Base-by-base conservation (phyloP, 768 basidiomycete genomes). In the Termitomyces sp. region DNA sequence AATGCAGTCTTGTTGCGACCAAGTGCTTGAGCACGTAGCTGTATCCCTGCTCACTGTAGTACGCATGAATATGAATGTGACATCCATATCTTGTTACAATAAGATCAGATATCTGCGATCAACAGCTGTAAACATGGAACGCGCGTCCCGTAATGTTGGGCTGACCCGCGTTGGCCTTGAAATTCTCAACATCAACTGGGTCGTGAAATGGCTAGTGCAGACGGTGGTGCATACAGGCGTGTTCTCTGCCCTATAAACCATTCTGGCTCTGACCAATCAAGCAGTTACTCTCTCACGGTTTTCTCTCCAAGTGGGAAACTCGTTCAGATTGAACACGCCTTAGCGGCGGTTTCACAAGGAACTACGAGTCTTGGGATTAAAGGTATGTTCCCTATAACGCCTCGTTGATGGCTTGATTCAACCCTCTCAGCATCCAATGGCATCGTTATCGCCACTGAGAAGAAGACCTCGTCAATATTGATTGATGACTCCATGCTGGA, bases 241-340 rank as follows among this genome's bases (percentile, higher is more conserved):
- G 64, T 64, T 42, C 56, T 56, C 48, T 33, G 42, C 45, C 28
- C 48, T 64, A 42, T 44, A 59, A 64, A 51, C 6, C 14, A 53
- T 31, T 26, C 17, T 62, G 42, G 53, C 45, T 26, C 53, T 62
- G 46, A 64, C 55, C 19, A 28, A 14, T 37, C 46, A 46, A 52
- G 46, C 68, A 98, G 95, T 68, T 99, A 97, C 79, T 99, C 97
- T 63, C 84, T 99, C 60, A 99, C 97, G 14, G 96, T 97, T 66
- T 99, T 99, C 84, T 97, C 94, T 40, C 97, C 97, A 53, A 97
- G 94, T 65, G 96, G 96, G 62, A 97, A 94, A 81, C 84, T 99
- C 50, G 96, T 99, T 58, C 97, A 99, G 78, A 99, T 99, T 70
- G 97, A 99, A 78, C 97, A 99, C 75, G 97, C 97, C 46, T 79